Percentiles rank a stretch among this genome's conserved stretches.
phyloP scores from a whole-genome alignment of 2,329 filamentous ascomycete genomes.

The Phyllosticta citriasiana region DNA sequence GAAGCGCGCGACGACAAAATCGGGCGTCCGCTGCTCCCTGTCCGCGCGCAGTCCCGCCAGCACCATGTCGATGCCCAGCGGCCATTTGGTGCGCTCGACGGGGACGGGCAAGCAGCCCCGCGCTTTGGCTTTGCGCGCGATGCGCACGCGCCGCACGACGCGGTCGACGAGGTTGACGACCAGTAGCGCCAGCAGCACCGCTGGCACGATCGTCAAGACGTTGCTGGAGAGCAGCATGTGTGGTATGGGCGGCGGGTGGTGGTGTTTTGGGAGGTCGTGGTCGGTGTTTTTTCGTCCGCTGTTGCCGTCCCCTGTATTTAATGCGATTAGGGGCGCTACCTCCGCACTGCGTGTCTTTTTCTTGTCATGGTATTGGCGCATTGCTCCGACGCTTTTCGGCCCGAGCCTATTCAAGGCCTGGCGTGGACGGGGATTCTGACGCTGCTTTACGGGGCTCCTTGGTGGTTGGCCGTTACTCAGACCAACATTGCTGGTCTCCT shows the following conservation, averaged over 20 bases:
- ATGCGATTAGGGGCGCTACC: neutral
- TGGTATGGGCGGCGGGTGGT: neutral
- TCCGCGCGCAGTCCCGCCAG: neutral
- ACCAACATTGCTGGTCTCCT: neutral
- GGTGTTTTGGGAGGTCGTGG: too few relatives aligned
- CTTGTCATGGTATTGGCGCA: neutral
- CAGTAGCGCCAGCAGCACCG: neutral
- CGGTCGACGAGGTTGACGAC: neutral
- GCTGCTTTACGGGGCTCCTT: neutral
- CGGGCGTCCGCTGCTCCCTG: slow-evolving; percentile 1
- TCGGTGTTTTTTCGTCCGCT: too few relatives aligned
- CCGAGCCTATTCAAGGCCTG: neutral
- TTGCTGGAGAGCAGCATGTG: neutral
- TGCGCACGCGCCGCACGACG: neutral
- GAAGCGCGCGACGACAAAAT: neutral
- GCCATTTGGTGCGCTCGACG: neutral
- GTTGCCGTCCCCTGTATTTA: neutral
- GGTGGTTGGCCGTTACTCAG: neutral
- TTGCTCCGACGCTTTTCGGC: neutral
- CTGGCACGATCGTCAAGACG: neutral
- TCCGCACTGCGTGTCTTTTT: neutral
- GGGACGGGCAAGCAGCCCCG: neutral
- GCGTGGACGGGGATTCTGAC: neutral
- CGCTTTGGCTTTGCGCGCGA: neutral
- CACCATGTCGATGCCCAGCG: slow-evolving; percentile 2